Evolutionary conservation across 1,284 basidiomycete genomes (phyloP), one percentile per base, ranked within the genome.

Genomic region (Blastosporella zonata): DNA sequence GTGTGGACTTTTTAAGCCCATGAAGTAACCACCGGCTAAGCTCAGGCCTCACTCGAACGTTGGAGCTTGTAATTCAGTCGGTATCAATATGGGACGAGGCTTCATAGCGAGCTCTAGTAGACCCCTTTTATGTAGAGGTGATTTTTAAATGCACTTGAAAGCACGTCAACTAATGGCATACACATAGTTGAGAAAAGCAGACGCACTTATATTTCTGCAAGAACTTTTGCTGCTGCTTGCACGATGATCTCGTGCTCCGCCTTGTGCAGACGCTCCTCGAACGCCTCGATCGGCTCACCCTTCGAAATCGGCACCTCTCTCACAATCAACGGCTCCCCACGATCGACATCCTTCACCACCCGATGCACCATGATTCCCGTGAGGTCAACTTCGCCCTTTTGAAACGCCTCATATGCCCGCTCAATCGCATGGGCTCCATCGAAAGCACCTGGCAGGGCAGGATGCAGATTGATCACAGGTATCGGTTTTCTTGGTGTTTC

Each of bases 401-500:
- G 78, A 65, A 88, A 96, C 0, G 94, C 94, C 54, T 92, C 91
- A 63, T 84, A 95, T 1, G 94, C 93, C 18, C 96, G 76, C 50
- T 88, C 81, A 49, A 98, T 92, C 1, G 95, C 94, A 61, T 90
- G 79, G 3, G 93, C 85, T 7, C 97, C 97, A 59, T 97, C 95
- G 59, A 99, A 99, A 5, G 89, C 85, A 0, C 92, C 92, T 0
- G 97, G 97, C 1, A 99, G 74, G 4, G 96, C 97, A 7, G 97
- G 96, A 62, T 99, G 97, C 8, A 99, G 75, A 65, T 99, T 99
- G 74, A 99, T 97, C 57, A 97, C 90, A 0, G 92, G 88, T 5
- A 96, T 43, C 3, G 47, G 36, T 29, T 39, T 55, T 36, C 50
- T 70, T 20, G 50, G 43, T 15, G 50, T 47, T 35, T 58, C 53